Conservation (phyloP, 2,329 filamentous ascomycete species). For the Alternaria burnsii region DNA sequence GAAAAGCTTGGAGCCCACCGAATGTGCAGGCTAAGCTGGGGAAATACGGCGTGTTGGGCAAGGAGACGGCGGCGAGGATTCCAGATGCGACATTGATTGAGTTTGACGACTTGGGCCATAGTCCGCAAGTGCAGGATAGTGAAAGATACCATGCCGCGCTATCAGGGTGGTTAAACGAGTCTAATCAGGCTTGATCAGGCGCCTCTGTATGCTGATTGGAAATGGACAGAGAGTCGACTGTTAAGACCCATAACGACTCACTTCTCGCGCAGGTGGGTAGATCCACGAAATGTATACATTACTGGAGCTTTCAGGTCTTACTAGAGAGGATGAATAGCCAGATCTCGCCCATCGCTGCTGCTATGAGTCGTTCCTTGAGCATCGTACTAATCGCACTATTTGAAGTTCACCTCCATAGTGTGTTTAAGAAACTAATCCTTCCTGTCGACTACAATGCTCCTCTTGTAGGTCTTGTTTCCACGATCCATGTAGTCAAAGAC, state of each 20-base stretch:
- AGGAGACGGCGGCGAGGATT: slow-evolving; percentile 56
- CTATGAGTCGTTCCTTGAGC: neutral
- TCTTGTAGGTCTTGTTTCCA: neutral
- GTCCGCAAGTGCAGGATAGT: slow-evolving; percentile 63
- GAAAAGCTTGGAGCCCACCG: slow-evolving; percentile 58
- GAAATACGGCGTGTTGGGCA: slow-evolving; percentile 60
- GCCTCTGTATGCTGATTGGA: neutral
- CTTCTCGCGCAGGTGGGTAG: neutral
- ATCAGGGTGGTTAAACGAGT: slow-evolving; percentile 54
- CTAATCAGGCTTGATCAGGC: neutral
- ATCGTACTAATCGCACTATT: neutral
- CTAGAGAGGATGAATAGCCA: neutral
- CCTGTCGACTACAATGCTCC: neutral
- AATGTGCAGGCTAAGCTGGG: slow-evolving; percentile 52
- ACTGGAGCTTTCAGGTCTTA: neutral
- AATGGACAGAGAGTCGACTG: too few relatives aligned
- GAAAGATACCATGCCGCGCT: slow-evolving; percentile 58
- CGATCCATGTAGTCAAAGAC: neutral
- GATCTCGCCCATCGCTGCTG: neutral
- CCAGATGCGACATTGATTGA: slow-evolving; percentile 56
- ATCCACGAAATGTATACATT: neutral
- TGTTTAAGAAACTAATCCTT: neutral
- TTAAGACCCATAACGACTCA: neutral
- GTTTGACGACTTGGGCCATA: slow-evolving; percentile 61
- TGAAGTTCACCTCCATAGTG: neutral